A percentile compares a stretch with the other conserved stretches of the same genome.
Evolutionary conservation across 768 basidiomycete species (phyloP).

Genomic region (Suillus brevipes): DNA sequence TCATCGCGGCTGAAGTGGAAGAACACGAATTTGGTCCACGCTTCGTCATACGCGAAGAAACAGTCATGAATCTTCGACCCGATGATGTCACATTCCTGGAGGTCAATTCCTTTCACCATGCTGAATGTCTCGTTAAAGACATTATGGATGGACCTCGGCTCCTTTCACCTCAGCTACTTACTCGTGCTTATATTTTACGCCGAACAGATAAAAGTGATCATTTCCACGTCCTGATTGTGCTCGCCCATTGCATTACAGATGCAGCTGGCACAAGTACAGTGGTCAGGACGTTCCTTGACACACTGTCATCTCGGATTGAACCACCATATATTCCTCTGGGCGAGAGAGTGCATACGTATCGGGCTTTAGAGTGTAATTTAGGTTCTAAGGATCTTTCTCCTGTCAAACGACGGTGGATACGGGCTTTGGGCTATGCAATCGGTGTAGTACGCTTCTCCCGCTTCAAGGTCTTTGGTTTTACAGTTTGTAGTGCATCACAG

Average conservation of each 20-base stretch:
- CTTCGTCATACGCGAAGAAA: slow-evolving; percentile 44
- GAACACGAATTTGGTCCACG: slow-evolving; percentile 26
- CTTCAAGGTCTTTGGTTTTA: slow-evolving; percentile 33
- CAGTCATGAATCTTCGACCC: slow-evolving; percentile 26
- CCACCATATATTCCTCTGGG: slow-evolving; percentile 25
- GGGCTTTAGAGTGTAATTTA: slow-evolving; percentile 39
- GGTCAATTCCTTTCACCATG: slow-evolving; percentile 39
- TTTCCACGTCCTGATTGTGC: slow-evolving; percentile 44
- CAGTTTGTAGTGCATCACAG: background rate
- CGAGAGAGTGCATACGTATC: slow-evolving; percentile 40
- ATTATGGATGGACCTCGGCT: slow-evolving; percentile 35
- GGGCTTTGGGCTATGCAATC: slow-evolving; percentile 44
- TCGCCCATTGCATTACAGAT: slow-evolving; percentile 54
- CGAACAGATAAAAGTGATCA: slow-evolving; percentile 38
- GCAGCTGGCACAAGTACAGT: slow-evolving; percentile 46
- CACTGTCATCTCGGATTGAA: slow-evolving; percentile 26
- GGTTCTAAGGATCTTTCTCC: slow-evolving; percentile 31
- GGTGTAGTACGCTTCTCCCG: slow-evolving; percentile 30
- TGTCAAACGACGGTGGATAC: slow-evolving; percentile 45
- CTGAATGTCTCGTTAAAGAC: slow-evolving; percentile 30
- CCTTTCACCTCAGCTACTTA: slow-evolving; percentile 42
- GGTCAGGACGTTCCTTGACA: slow-evolving; percentile 44
- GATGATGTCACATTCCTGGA: slow-evolving; percentile 41
- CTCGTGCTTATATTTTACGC: slow-evolving; percentile 43
- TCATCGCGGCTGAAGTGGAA: slow-evolving; percentile 45